phyloP scores from a whole-genome alignment of 768 basidiomycete genomes.

The Mrakia gelida region DNA sequence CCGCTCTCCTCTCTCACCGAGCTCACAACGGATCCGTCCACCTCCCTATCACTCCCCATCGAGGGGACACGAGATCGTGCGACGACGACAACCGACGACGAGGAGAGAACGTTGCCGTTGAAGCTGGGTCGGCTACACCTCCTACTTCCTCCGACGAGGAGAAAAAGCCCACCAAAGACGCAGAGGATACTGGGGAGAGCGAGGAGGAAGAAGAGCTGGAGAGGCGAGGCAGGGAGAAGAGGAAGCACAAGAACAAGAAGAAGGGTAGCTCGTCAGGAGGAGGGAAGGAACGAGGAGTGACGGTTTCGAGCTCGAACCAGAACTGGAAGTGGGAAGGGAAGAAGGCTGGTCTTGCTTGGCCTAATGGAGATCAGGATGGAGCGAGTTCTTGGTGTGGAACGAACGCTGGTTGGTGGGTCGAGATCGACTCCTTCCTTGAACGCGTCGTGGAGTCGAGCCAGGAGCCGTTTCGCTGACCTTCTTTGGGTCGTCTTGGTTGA shows the following conservation, averaged over 20 bases:
- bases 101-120: neutral
- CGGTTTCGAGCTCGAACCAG: neutral
- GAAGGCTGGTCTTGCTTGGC: conserved; percentile 12
- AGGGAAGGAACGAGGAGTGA: neutral
- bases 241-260: neutral
- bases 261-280: neutral
- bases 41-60: neutral
- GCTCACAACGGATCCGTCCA: neutral
- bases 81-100: neutral
- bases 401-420: neutral
- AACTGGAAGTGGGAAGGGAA: neutral
- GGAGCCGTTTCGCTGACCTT: neutral
- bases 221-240: neutral
- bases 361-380: conserved; percentile 3
- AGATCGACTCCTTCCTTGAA: neutral
- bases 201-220: neutral
- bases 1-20: neutral
- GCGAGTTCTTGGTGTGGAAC: neutral
- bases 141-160: neutral
- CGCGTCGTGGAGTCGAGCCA: too few species aligned
- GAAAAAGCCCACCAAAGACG: neutral
- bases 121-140: neutral
- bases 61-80: neutral
- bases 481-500: neutral
- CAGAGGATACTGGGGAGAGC: neutral